Base-by-base conservation (phyloP, 805 yeast species). In the Lipomyces sp. region DNA sequence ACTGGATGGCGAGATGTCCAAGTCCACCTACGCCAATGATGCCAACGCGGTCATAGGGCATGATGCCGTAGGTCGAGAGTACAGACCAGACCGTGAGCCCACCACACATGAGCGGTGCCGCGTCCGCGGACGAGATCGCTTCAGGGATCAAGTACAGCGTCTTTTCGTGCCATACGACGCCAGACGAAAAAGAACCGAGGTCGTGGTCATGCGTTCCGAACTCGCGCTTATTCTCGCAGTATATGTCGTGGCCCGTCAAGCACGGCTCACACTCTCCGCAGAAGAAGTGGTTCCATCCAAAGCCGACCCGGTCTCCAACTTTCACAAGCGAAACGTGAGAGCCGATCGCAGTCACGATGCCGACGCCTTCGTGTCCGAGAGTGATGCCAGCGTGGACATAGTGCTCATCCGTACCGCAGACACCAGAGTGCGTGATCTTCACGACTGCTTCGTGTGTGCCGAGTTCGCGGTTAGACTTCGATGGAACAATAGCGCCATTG, bases 41-140 rank as follows among this genome's bases (percentile, higher is more conserved):
- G 60, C 80, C 82, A 47, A 78, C 79, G 18, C 45, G 36, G n/a
- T 41, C 45, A 14, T 31, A 18, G 18, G 64, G 60, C 7, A 62
- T 63, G 10, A 63, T 46, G 42, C 68, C 60, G 39, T 67, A 63
- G 61, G 74, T 67, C 45, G 70, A 70, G 59, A 81, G 66, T 50
- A 85, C 85, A 10, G 83, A 76, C 67, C 70, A 81, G 3, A 78
- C 82, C 8, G 86, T 81, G 59, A 80, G 68, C 50, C 86, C 86
- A 52, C 83, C 85, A 70, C 86, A 81, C 68, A 80, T 69, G 69
- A 81, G 67, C 53, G 85, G 84, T 4, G 84, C 85, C 31, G 77
- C 83, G 21, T 70, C 68, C 33, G 69, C 74, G 39, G 77, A 69
- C 39, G 73, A 69, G 38, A 77, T 57, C 5, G 58, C 64, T 6